phyloP scores from a whole-genome alignment of 2,329 filamentous ascomycete species.

The Talaromyces marneffei region DNA sequence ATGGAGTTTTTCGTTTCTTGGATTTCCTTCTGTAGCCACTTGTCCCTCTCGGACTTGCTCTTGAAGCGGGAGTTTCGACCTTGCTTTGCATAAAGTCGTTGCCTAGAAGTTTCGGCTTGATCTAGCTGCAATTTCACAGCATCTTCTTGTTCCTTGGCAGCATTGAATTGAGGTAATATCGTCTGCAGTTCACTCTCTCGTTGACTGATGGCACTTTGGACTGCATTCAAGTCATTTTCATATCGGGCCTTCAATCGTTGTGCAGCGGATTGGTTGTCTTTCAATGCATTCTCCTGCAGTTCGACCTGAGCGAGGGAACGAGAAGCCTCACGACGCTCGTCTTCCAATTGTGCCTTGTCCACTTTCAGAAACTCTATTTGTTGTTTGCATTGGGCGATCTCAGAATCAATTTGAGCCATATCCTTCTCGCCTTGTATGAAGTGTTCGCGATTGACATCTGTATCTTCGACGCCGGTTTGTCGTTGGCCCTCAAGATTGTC shows the following conservation, averaged over 20 bases:
- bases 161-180: conserved; percentile 70
- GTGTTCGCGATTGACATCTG: conserved; percentile 70
- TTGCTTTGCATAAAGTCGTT: conserved; percentile 86
- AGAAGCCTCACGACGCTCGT: conserved; percentile 77
- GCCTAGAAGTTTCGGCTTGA: conserved; percentile 65
- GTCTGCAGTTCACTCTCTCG: conserved; percentile 71
- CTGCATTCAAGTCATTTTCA: conserved; percentile 63
- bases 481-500: conserved; percentile 77
- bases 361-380: conserved; percentile 78
- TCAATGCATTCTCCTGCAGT: conserved; percentile 72
- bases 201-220: conserved; percentile 66
- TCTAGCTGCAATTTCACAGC: conserved; percentile 66
- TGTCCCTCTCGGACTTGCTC: conserved; percentile 82
- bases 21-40: conserved; percentile 74
- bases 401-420: conserved; percentile 67
- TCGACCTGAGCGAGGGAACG: conserved; percentile 79
- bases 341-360: conserved; percentile 80
- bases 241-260: conserved; percentile 68
- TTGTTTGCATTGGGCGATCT: conserved; percentile 74
- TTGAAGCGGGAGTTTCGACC: conserved; percentile 80
- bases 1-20: conserved; percentile 70
- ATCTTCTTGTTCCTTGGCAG: conserved; percentile 66
- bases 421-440: conserved; percentile 75
- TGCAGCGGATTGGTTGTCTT: conserved; percentile 73
- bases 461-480: conserved; percentile 75